Percentiles rank a stretch among this genome's conserved stretches.
Evolutionary conservation across 2,329 filamentous ascomycete genomes (phyloP).

Genomic region (Aspergillus sp.): DNA sequence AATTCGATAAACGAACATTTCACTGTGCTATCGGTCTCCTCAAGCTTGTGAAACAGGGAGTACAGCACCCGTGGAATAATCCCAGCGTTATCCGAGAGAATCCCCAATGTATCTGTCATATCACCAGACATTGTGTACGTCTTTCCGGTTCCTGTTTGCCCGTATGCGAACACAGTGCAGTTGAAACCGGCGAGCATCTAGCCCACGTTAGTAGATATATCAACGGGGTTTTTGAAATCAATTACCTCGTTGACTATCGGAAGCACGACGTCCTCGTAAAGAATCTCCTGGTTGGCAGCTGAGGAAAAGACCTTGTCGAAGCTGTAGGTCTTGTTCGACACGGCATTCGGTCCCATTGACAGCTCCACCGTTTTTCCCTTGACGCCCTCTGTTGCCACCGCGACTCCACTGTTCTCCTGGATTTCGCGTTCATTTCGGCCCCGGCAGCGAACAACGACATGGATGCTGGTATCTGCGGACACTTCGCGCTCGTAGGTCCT

Average conservation of each 20-base stretch:
- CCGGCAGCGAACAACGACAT: slow-evolving; percentile 89
- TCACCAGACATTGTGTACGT: slow-evolving; percentile 99
- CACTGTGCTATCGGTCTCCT: slow-evolving; percentile 75
- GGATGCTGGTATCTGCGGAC: slow-evolving; percentile 87
- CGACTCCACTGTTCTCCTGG: slow-evolving; percentile 86
- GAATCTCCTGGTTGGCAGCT: slow-evolving; percentile 83
- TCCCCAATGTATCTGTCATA: slow-evolving; percentile 76
- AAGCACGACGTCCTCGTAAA: slow-evolving; percentile 90
- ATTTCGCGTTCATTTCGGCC: slow-evolving; percentile 89
- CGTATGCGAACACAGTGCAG: slow-evolving; percentile 97
- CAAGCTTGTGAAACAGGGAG: slow-evolving; percentile 75
- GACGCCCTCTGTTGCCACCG: slow-evolving; percentile 78
- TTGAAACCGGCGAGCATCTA: slow-evolving; percentile 92
- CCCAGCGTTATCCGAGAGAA: slow-evolving; percentile 82
- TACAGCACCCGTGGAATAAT: slow-evolving; percentile 91
- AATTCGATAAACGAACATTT: slow-evolving; percentile 98
- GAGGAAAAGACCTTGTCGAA: slow-evolving; percentile 97
- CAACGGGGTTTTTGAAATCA: too few species aligned
- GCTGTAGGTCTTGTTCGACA: slow-evolving; percentile 92
- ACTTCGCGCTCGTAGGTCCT: slow-evolving; percentile 65
- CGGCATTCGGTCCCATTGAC: slow-evolving; percentile 81
- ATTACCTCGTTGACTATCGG: slow-evolving; percentile 85
- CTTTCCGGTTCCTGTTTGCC: slow-evolving; percentile 95
- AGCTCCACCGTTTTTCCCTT: slow-evolving; percentile 76
- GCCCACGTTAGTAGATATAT: too few species aligned